Evolutionary conservation across 306 rosid genomes (phyloP).

Genomic region (Quercus alba): DNA sequence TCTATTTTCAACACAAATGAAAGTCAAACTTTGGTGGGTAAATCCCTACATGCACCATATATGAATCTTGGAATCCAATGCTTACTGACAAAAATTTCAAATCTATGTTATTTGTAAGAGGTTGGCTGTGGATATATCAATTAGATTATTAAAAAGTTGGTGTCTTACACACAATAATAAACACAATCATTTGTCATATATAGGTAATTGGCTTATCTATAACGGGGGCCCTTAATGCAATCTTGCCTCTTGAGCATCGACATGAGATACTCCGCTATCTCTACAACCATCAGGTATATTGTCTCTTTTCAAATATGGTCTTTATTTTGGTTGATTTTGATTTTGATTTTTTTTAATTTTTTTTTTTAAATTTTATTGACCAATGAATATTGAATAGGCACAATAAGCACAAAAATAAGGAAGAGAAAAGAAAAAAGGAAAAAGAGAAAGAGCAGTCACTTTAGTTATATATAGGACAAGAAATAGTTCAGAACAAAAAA

Average conservation of each 20-base stretch:
- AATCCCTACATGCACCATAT: not conserved
- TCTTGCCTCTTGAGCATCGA: slow-evolving; percentile 40
- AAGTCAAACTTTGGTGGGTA: not conserved
- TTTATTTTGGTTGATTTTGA: not conserved
- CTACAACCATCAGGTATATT: slow-evolving; percentile 63
- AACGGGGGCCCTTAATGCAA: slow-evolving; percentile 40
- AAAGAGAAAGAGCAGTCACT: not conserved
- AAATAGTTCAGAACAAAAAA: too few species aligned
- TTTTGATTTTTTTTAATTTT: not conserved
- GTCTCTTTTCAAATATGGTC: not conserved
- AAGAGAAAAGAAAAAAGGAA: not conserved
- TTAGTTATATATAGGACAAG: too few species aligned
- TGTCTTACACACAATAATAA: not conserved
- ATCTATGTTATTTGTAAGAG: not conserved
- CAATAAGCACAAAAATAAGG: too few species aligned
- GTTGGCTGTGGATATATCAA: too few species aligned
- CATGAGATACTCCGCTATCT: slow-evolving; percentile 57
- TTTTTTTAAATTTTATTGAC: not conserved
- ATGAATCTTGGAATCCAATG: not conserved
- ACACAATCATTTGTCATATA: not conserved
- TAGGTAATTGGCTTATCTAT: slow-evolving; percentile 60
- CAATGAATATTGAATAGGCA: not conserved
- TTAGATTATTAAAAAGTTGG: not conserved
- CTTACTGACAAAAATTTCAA: not conserved
- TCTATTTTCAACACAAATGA: not conserved